These are phyloP conservation scores for Penicillium cinerascens DNA, from an alignment of 495 filamentous ascomycete genomes.

Conservation along the genomic window DNA sequence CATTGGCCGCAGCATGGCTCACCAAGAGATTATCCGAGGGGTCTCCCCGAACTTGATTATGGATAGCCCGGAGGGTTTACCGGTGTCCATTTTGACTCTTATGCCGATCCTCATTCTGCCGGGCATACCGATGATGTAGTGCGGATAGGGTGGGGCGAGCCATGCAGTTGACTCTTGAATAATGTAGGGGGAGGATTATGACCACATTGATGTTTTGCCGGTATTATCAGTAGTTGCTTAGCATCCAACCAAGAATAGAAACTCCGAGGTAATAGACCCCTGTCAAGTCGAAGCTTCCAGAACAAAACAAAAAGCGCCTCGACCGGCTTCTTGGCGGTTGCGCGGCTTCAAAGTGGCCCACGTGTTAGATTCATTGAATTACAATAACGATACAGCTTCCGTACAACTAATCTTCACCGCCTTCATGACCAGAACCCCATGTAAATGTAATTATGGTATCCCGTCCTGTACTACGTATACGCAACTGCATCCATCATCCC, in stretches of 20 bases:
- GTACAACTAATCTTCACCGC: not conserved
- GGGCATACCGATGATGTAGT: conserved; percentile 14
- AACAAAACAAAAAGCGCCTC: not conserved
- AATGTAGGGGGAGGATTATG: conserved; percentile 6
- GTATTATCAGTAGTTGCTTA: not conserved
- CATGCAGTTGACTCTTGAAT: not conserved
- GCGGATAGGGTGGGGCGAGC: conserved; percentile 11
- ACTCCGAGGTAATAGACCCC: not conserved
- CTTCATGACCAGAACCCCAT: not conserved
- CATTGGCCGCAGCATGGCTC: conserved; percentile 71
- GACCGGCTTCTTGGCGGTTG: conserved; percentile 17
- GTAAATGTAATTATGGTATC: not conserved
- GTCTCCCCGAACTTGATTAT: conserved; percentile 4
- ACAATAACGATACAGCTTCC: not conserved
- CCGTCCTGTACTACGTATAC: conserved; percentile 11
- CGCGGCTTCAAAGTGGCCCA: conserved; percentile 12
- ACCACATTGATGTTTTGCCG: not conserved
- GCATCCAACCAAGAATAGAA: not conserved
- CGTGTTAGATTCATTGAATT: conserved; percentile 16
- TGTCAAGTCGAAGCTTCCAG: not conserved
- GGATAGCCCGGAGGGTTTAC: not conserved
- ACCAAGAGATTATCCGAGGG: conserved; percentile 45
- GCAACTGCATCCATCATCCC: conserved; percentile 9
- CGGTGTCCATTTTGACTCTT: not conserved
- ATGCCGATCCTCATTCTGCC: not conserved